Base-by-base conservation (phyloP, 768 basidiomycete genomes). In the Rhizopogon vinicolor region DNA sequence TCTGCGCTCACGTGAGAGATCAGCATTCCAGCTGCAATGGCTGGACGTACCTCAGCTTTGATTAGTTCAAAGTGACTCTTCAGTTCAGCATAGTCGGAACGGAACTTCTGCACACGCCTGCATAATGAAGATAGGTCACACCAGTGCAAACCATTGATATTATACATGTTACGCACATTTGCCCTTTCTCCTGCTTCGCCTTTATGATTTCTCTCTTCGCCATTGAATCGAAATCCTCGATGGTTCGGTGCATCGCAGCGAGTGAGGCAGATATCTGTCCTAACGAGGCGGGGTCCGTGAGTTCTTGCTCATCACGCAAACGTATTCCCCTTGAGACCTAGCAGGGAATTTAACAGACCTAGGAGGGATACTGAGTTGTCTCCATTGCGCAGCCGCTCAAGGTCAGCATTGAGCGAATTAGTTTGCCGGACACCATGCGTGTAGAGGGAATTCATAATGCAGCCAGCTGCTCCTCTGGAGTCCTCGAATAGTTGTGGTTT, bases 211-310 rank as follows among this genome's bases (percentile, higher is more conserved):
- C 97, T 58, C 95, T 80, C 74, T 88, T 91, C 0, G 91, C 93
- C 91, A 98, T 94, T 8, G 90, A 88, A 63, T 98, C 95, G 66
- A 96, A 98, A 66, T 99, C 97, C 58, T 98, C 95, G 59, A 98
- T 87, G 52, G 97, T 94, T 55, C 97, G 76, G 49, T 91, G 87
- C 81, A 98, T 87, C 2, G 93, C 94, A 28, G 93, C 84, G n/a
- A 99, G 77, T 8, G 93, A 94, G n/a, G 95, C 94, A 33, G 92
- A 91, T 72, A 99, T 93, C 81, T 98, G 96, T 71, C 95, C 95
- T 95, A 77, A 70, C 72, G 63, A 58, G 59, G 57, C 5, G 48
- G 68, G 57, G 62, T 61, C 59, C 41, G 68, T 57, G 55, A 57
- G 41, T 37, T 49, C 33, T 49, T 49, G 48, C 35, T 5, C 14